phyloP scores from a whole-genome alignment of 2,329 filamentous ascomycete genomes.

The Neonectria sp. region DNA sequence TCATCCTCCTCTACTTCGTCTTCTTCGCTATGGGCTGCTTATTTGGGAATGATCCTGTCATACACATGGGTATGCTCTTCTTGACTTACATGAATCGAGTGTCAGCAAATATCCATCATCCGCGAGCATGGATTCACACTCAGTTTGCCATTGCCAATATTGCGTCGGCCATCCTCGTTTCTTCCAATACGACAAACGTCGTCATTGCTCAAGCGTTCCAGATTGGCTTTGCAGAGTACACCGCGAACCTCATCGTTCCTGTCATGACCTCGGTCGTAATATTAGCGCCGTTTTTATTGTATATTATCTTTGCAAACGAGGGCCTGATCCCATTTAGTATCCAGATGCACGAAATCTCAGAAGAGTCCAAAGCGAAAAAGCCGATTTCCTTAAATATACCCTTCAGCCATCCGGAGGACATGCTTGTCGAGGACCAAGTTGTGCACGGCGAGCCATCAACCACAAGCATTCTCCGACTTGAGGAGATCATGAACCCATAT shows the following conservation, averaged over 20 bases:
- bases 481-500: conserved; percentile 84
- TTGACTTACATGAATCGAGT: conserved; percentile 84
- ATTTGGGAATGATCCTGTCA: conserved; percentile 83
- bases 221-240: conserved; percentile 81
- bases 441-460: conserved; percentile 57
- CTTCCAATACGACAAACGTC: conserved; percentile 83
- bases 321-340: conserved; percentile 76
- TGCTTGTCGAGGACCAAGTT: conserved; percentile 64
- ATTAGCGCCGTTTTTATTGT: conserved; percentile 79
- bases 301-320: conserved; percentile 77
- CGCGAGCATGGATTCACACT: conserved; percentile 80
- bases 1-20: conserved; percentile 81
- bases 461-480: conserved; percentile 69
- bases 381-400: conserved; percentile 83
- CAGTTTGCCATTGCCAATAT: conserved; percentile 83
- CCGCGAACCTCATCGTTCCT: conserved; percentile 83
- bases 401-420: conserved; percentile 65
- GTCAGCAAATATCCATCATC: conserved; percentile 79
- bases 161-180: conserved; percentile 81
- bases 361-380: conserved; percentile 66
- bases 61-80: conserved; percentile 81
- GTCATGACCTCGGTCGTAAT: conserved; percentile 76
- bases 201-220: conserved; percentile 81
- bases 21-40: conserved; percentile 78
- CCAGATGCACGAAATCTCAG: conserved; percentile 76